Base-by-base conservation (phyloP, 2,329 filamentous ascomycete species). In the Bipolaris victoriae region DNA sequence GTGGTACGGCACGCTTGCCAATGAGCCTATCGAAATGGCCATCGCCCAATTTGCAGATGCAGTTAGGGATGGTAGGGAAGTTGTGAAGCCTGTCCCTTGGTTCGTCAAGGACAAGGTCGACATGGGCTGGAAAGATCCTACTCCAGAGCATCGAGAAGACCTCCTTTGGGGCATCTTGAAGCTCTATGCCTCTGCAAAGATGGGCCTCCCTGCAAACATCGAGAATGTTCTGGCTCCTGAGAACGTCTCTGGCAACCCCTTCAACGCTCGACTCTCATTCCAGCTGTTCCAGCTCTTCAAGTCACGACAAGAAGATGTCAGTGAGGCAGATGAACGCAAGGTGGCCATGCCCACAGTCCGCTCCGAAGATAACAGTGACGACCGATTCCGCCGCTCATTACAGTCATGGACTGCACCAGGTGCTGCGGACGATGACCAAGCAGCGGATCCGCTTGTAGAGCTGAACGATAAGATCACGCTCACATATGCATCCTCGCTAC, bases 151-250 rank as follows among this genome's bases (percentile, higher is more conserved):
- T 26, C 84, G 88, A 39, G 87, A 95, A 70, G 92, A 96, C 71
- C 82, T 96, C 7, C 81, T 98, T 1, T 97, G 94, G 89, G 90
- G 92, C 11, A 83, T 99, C 0, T 79, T 99, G 48, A 91, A 91
- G 73, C 81, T 96, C 4, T 96, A 92, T 68, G 86, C 91, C 1
- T 80, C 79, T n/a, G 80, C 86, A n/a, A 77, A 79, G 9, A 71
- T 77, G 58, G 69, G 74, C 24, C 64, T 70, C 58, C 75, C 68
- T 36, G 81, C 78, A 41, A 72, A 74, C 61, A 46, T 96, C 2
- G 90, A 91, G 65, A 85, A 88, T 35, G 83, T 92, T 15, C 79
- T 97, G 31, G 84, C 88, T 13, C 90, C 92, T 0, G 87, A 91
- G 68, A 91, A 91, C 62, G 86, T 90, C 0, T 90, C 90, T 58